These are phyloP conservation scores for Mucor saturninus DNA, from an alignment of 371 early-diverging fungal genomes.

Conservation along the genomic window DNA sequence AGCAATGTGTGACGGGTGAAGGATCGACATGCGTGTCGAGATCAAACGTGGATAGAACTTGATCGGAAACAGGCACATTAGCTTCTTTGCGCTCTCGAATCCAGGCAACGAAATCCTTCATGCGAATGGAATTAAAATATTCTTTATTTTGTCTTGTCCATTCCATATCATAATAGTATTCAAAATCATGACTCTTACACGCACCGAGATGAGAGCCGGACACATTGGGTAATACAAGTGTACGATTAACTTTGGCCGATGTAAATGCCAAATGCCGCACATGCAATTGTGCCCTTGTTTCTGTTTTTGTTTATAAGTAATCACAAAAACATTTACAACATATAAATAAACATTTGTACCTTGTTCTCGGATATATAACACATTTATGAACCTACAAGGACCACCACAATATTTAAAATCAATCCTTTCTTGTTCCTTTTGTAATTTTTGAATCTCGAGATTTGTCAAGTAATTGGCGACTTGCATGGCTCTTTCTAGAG, in stretches of 20 bases:
- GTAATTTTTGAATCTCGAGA: neutral
- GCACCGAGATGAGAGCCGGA: constrained; percentile 36
- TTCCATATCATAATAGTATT: constrained; percentile 33
- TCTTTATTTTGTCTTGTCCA: constrained; percentile 25
- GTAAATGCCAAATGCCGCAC: constrained; percentile 42
- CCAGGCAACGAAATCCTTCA: constrained; percentile 38
- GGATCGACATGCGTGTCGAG: neutral
- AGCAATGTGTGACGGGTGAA: neutral
- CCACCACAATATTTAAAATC: constrained; percentile 1
- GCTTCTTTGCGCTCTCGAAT: constrained; percentile 14
- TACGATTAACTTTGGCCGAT: constrained; percentile 32
- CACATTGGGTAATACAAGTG: constrained; percentile 44
- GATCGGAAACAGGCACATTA: neutral
- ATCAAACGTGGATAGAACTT: neutral
- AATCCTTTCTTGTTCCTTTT: constrained; percentile 10
- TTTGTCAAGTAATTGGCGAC: neutral
- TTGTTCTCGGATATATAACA: neutral
- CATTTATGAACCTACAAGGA: neutral
- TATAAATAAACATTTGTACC: neutral
- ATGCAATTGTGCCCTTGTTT: constrained; percentile 48
- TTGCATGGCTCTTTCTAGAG: neutral
- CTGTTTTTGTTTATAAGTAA: constrained; percentile 14
- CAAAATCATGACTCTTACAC: constrained; percentile 31
- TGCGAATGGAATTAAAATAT: constrained; percentile 37
- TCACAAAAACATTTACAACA: neutral